phyloP scores from a whole-genome alignment of 2,329 filamentous ascomycete genomes.

The Aureobasidium sp. region DNA sequence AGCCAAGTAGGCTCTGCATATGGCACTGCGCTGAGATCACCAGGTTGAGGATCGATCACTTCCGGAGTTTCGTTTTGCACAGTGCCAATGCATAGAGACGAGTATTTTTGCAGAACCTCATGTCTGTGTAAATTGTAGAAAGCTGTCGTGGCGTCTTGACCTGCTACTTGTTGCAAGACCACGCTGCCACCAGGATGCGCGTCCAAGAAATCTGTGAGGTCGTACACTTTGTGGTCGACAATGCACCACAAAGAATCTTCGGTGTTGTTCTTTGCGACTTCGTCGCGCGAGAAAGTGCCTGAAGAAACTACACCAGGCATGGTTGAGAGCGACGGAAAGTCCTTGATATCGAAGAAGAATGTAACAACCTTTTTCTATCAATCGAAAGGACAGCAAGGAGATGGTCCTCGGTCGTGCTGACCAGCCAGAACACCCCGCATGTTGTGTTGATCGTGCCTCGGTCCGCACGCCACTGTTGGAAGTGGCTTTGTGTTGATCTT shows the following conservation, averaged over 20 bases:
- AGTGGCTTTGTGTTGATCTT: too few species aligned
- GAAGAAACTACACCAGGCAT: slow-evolving; percentile 13
- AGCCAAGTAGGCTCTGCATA: slow-evolving; percentile 85
- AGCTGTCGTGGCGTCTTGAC: slow-evolving; percentile 70
- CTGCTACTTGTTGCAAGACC: slow-evolving; percentile 73
- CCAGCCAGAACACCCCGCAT: not conserved
- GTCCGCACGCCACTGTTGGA: not conserved
- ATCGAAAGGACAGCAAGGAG: not conserved
- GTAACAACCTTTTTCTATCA: not conserved
- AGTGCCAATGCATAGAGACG: slow-evolving; percentile 65
- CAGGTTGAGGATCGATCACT: slow-evolving; percentile 61
- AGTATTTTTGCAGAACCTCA: slow-evolving; percentile 79
- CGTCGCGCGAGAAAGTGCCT: slow-evolving; percentile 37
- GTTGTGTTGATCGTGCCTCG: not conserved
- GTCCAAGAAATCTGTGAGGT: slow-evolving; percentile 76
- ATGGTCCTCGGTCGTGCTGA: not conserved
- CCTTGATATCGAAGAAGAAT: not conserved
- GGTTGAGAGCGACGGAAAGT: not conserved
- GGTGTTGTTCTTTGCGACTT: slow-evolving; percentile 69
- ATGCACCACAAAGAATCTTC: slow-evolving; percentile 76
- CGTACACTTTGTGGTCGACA: slow-evolving; percentile 81
- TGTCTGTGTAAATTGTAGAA: slow-evolving; percentile 93
- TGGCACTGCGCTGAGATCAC: slow-evolving; percentile 69
- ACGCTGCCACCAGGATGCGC: slow-evolving; percentile 77
- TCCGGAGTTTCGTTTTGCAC: slow-evolving; percentile 68